Base-by-base conservation (phyloP, 2,329 filamentous ascomycete species). In the Dactylella cylindrospora region DNA sequence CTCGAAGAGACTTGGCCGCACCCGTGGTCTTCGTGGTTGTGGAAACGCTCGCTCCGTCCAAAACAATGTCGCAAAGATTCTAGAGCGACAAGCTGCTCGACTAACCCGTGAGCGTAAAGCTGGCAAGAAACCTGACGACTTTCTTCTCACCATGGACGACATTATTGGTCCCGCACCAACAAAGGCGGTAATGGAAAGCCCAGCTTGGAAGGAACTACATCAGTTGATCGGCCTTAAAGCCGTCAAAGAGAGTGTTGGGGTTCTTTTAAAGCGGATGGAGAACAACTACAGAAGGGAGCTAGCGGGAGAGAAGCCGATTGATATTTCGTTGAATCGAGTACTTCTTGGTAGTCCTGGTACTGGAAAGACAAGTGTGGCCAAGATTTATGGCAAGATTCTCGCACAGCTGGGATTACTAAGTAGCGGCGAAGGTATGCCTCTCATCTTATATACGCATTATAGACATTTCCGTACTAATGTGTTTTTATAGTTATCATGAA, bases 311-410 rank as follows among this genome's bases (percentile, higher is more conserved):
- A 76, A 78, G 0, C 70, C 77, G 0, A 73, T 89, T 0, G 73
- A 83, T 47, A 82, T 81, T 45, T 81, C 78, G 0, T 0, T 74
- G 89, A 0, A 90, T 89, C 69, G 76, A 78, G 80, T 88, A 1
- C 88, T 90, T 51, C 69, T 89, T 0, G 86, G 86, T 0, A 79
- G 77, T 1, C 86, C 87, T 0, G 86, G 87, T 0, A 90, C 86
- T 0, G 86, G 86, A 0, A 90, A 90, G 67, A 90, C 86, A 0
- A 84, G 84, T 0, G 82, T 90, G 0, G 87, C 84, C 0, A 88
- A 86, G 69, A 71, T 88, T 0, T 90, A 89, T 65, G 86, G 84
- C 0, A 73, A 77, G 31, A 84, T 90, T 1, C 74, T 90, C 0
- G 82, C 79, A 0, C 80, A 86, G 50, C 71, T 90, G 3, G 85